phyloP scores from a whole-genome alignment of 345 rosid genomes.

The Citrus maxima region DNA sequence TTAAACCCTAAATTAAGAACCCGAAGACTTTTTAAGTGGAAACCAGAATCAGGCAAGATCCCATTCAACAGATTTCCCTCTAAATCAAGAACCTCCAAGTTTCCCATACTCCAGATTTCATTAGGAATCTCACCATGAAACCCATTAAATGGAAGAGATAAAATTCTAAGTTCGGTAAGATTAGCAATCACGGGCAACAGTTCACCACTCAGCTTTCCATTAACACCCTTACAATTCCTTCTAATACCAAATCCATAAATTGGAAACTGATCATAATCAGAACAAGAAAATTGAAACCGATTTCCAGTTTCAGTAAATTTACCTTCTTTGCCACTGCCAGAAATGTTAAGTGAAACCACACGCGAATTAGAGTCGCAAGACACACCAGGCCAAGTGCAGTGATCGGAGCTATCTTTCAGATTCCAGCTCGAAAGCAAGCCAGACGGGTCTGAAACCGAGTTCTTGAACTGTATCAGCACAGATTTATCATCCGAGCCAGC shows the following conservation, averaged over 20 bases:
- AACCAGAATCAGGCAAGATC: constrained; percentile 43
- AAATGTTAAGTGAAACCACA: constrained; percentile 70
- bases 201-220: constrained; percentile 57
- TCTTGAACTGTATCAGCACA: constrained; percentile 64
- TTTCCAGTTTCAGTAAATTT: constrained; percentile 25
- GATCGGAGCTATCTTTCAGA: constrained; percentile 28
- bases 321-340: constrained; percentile 57
- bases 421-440: constrained; percentile 70
- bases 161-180: constrained; percentile 62
- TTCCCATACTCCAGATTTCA: constrained; percentile 75
- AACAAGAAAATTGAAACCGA: constrained; percentile 40
- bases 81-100: constrained; percentile 83
- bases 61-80: constrained; percentile 66
- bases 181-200: constrained; percentile 46
- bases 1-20: constrained; percentile 86
- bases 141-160: constrained; percentile 78
- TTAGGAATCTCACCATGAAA: constrained; percentile 60
- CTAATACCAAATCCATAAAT: constrained; percentile 69
- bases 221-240: constrained; percentile 48
- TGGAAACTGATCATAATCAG: constrained; percentile 57
- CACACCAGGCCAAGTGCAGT: constrained; percentile 75
- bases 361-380: constrained; percentile 53
- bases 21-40: constrained; percentile 50
- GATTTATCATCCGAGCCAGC: constrained; percentile 56
- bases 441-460: constrained; percentile 52